Evolutionary conservation across 495 filamentous ascomycete genomes (phyloP).

Genomic region (Trichoderma virens): DNA sequence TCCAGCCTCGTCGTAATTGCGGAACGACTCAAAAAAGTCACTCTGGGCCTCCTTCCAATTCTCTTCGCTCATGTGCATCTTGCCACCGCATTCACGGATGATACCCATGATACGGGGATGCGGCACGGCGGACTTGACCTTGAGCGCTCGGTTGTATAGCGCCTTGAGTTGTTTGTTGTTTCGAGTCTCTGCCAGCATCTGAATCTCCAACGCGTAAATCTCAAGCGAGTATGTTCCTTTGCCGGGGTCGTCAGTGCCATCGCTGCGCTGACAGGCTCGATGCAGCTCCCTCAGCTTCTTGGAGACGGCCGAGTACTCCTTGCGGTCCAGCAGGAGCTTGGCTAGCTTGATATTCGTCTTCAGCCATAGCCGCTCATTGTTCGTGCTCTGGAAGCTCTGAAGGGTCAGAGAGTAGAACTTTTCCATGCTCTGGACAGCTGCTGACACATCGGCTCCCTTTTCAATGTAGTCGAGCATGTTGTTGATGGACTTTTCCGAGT

Average conservation of each 20-base stretch:
- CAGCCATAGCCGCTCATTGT: slow-evolving; percentile 95
- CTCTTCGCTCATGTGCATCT: slow-evolving; percentile 99
- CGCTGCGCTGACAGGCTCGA: slow-evolving; percentile 77
- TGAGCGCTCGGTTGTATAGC: slow-evolving; percentile 81
- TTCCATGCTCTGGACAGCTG: slow-evolving; percentile 78
- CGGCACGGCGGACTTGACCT: slow-evolving; percentile 87
- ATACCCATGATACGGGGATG: slow-evolving; percentile 99
- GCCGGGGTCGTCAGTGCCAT: slow-evolving; percentile 87
- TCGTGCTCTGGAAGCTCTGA: slow-evolving; percentile 90
- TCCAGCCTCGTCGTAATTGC: slow-evolving; percentile 97
- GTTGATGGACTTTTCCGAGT: slow-evolving; percentile 98
- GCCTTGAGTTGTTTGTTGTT: slow-evolving; percentile 97
- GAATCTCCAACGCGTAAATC: slow-evolving; percentile 94
- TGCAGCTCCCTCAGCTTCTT: slow-evolving; percentile 86
- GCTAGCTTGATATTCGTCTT: slow-evolving; percentile 98
- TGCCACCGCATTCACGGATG: slow-evolving; percentile 96
- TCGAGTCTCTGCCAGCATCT: slow-evolving; percentile 94
- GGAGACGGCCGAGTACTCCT: slow-evolving; percentile 72
- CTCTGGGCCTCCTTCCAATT: slow-evolving; percentile 97
- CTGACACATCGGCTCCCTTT: slow-evolving; percentile 75
- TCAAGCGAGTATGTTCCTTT: slow-evolving; percentile 95
- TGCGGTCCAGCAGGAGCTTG: slow-evolving; percentile 80
- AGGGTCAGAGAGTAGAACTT: slow-evolving; percentile 92
- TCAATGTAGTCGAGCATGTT: slow-evolving; percentile 99
- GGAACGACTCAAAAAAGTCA: slow-evolving; percentile 98